phyloP scores from a whole-genome alignment of 1,284 basidiomycete species.

The Ustilago loliicola region DNA sequence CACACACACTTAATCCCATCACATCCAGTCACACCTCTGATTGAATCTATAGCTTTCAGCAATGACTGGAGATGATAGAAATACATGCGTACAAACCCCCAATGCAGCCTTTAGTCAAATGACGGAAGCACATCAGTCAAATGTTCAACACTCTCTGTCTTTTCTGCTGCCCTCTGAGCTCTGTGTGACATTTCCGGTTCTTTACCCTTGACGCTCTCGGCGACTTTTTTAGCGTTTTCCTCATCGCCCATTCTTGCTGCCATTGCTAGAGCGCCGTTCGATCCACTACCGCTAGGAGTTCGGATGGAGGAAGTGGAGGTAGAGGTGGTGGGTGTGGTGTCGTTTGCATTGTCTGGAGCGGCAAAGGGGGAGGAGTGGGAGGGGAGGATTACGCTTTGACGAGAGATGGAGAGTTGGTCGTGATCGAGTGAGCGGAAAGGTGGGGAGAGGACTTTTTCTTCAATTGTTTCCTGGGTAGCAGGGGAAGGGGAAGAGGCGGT shows the following conservation, averaged over 20 bases:
- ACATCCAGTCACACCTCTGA: background rate
- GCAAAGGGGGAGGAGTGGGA: constrained; percentile 1
- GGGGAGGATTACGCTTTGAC: constrained; percentile 23
- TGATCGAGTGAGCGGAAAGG: constrained; percentile 57
- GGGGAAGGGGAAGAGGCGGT: constrained; percentile 1
- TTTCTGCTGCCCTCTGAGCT: constrained; percentile 45
- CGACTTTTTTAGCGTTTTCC: constrained; percentile 22
- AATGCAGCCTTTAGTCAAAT: constrained; percentile 32
- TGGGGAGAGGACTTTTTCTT: constrained; percentile 49
- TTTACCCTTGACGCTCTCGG: constrained; percentile 15
- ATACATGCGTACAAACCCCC: background rate
- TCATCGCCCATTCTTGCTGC: constrained; percentile 30
- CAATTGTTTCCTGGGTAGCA: constrained; percentile 14
- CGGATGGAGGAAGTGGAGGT: constrained; percentile 14
- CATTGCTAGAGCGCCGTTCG: constrained; percentile 21
- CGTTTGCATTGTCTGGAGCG: constrained; percentile 9
- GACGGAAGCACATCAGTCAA: constrained; percentile 37
- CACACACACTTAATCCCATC: background rate
- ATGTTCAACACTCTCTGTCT: constrained; percentile 40
- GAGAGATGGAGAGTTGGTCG: constrained; percentile 49
- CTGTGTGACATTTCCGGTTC: constrained; percentile 30
- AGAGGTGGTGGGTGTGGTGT: constrained; percentile 10
- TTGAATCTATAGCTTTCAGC: background rate
- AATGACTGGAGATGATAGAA: too few relatives aligned
- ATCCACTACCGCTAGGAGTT: constrained; percentile 8